These are phyloP conservation scores for Tephrocybe sp. DNA, from an alignment of 768 basidiomycete species.

Conservation along the genomic window DNA sequence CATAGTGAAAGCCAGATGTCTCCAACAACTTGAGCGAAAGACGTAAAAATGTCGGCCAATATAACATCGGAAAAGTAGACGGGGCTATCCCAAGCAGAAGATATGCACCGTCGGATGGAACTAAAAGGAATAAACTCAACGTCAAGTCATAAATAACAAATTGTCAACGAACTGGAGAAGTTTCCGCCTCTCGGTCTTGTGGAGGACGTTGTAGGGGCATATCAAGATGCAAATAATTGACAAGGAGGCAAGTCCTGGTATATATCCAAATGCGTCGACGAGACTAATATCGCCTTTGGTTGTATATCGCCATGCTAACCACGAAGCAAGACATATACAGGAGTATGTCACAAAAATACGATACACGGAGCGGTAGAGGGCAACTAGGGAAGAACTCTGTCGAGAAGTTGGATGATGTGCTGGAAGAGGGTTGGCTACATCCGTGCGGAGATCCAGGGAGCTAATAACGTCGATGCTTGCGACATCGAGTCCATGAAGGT, in stretches of 20 bases:
- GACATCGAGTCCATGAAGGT: constrained; percentile 78
- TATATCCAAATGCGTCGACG: constrained; percentile 74
- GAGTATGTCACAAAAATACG: constrained; percentile 61
- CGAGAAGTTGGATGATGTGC: constrained; percentile 25
- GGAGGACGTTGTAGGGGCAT: constrained; percentile 64
- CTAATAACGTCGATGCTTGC: constrained; percentile 71
- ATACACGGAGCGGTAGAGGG: constrained; percentile 63
- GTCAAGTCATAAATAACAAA: constrained; percentile 5
- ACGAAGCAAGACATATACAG: constrained; percentile 59
- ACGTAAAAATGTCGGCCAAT: constrained; percentile 93
- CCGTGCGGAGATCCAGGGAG: constrained; percentile 64
- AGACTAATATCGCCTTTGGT: constrained; percentile 54
- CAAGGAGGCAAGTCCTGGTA: constrained; percentile 68
- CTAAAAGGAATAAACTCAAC: constrained; percentile 36
- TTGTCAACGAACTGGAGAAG: constrained; percentile 67
- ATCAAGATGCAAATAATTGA: constrained; percentile 54
- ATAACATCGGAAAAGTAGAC: constrained; percentile 91
- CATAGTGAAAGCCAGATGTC: constrained; percentile 87
- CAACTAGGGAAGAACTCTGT: constrained; percentile 33
- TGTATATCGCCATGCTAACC: constrained; percentile 62
- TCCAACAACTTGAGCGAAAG: constrained; percentile 94
- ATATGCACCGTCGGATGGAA: constrained; percentile 69
- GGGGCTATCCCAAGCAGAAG: constrained; percentile 55
- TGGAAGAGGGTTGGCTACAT: constrained; percentile 23
- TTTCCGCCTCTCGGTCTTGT: constrained; percentile 70